Evolutionary conservation across 805 yeast species (phyloP).

Genomic region (Maudiozyma turicensis): DNA sequence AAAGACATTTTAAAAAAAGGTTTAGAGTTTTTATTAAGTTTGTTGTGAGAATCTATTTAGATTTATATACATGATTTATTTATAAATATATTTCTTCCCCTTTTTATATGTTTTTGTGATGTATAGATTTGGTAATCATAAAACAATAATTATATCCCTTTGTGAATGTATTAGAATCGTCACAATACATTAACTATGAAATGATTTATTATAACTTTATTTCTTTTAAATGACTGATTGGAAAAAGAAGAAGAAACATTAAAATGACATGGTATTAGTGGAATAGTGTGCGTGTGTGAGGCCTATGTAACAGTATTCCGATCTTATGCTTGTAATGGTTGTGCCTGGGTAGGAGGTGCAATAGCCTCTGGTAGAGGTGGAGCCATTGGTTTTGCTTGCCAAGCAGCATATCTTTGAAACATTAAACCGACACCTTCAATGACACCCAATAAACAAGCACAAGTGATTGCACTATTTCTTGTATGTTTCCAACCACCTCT

Average conservation of each 20-base stretch:
- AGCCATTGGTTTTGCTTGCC: conserved; percentile 65
- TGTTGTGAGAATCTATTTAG: too few relatives aligned
- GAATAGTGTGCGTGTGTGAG: too few relatives aligned
- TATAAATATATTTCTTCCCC: too few relatives aligned
- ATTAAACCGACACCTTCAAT: conserved; percentile 98
- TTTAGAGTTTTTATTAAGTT: too few relatives aligned
- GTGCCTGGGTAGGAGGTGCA: conserved; percentile 11
- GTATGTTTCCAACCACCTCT: conserved; percentile 99
- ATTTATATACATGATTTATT: too few relatives aligned
- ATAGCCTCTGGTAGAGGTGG: conserved; percentile 43
- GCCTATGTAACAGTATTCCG: too few relatives aligned
- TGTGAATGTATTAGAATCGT: background rate
- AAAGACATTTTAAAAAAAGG: too few relatives aligned
- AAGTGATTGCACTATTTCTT: conserved; percentile 90
- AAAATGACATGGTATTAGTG: background rate
- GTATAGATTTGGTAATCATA: too few relatives aligned
- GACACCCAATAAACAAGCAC: conserved; percentile 93
- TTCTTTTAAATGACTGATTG: background rate
- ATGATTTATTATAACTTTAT: too few relatives aligned
- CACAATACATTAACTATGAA: background rate
- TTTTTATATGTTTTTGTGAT: too few relatives aligned
- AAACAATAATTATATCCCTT: background rate
- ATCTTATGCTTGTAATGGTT: conserved; percentile 29
- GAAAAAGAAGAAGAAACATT: background rate
- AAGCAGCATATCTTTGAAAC: conserved; percentile 83